Percentiles rank a stretch among this genome's conserved stretches.
Conservation (phyloP, 352 stramenopile genomes). For the Phytopythium oedochilum region DNA sequence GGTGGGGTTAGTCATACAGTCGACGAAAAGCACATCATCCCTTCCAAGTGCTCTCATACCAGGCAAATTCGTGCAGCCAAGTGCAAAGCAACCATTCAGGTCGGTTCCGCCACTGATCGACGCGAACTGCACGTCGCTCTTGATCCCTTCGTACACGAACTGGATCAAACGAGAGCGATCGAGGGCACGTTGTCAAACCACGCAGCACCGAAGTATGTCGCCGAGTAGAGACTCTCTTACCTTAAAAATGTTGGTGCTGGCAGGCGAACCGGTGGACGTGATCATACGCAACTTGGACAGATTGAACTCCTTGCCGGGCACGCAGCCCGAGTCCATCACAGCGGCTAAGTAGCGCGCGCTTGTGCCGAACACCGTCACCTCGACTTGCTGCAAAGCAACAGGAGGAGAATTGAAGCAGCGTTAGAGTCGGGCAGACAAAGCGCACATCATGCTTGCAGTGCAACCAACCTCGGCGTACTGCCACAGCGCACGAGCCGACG, state of each 20-base stretch:
- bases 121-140: constrained; percentile 69
- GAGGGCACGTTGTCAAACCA: no score
- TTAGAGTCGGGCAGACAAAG: background rate
- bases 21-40: no score
- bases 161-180: constrained; percentile 7
- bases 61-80: constrained; percentile 70
- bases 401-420: no score
- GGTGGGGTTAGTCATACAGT: background rate
- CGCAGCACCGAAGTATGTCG: no score
- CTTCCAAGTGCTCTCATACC: no score
- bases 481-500: constrained; percentile 45
- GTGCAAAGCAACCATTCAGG: constrained; percentile 75
- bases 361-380: constrained; percentile 67
- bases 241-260: constrained; percentile 76
- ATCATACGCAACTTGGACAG: constrained; percentile 64
- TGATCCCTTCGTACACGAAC: constrained; percentile 77
- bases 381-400: constrained; percentile 34
- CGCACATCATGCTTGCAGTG: no score
- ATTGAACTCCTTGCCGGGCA: constrained; percentile 55
- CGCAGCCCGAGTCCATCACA: constrained; percentile 66
- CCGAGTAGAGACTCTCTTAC: constrained; percentile 7
- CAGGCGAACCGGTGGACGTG: constrained; percentile 66
- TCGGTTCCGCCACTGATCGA: constrained; percentile 85
- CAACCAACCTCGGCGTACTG: constrained; percentile 45
- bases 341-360: constrained; percentile 71